Conservation (phyloP, 192 early-diverging fungal species). For the Coemansia sp. region DNA sequence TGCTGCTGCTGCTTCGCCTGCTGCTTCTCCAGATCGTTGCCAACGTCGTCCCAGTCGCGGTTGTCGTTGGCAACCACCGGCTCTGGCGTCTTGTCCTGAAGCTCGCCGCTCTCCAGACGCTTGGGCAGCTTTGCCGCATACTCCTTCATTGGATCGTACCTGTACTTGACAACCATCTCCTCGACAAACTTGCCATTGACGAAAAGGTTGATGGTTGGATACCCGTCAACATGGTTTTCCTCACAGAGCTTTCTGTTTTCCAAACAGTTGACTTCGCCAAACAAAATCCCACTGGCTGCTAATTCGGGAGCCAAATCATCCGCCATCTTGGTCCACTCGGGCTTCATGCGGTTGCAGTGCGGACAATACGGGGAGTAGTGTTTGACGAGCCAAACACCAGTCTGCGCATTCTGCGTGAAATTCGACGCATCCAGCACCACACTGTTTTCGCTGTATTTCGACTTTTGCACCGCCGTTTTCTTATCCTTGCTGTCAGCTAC, state of each 20-base stretch:
- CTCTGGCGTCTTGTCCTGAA: conserved; percentile 24
- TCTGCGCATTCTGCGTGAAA: conserved; percentile 56
- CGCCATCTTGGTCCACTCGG: conserved; percentile 73
- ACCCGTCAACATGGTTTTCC: conserved; percentile 59
- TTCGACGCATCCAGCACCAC: conserved; percentile 51
- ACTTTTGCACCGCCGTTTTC: not conserved
- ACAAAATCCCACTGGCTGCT: conserved; percentile 52
- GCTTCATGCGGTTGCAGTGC: conserved; percentile 82
- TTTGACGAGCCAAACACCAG: conserved; percentile 79
- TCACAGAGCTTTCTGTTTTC: conserved; percentile 65
- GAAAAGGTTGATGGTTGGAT: conserved; percentile 66
- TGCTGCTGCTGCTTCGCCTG: conserved; percentile 7
- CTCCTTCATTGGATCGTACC: conserved; percentile 32
- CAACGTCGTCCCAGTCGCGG: conserved; percentile 39
- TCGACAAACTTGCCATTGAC: conserved; percentile 39
- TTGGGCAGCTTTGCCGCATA: conserved; percentile 46
- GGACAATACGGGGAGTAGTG: conserved; percentile 88
- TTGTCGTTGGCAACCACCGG: conserved; percentile 42
- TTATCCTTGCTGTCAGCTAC: not conserved
- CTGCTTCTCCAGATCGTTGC: conserved; percentile 15
- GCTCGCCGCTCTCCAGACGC: conserved; percentile 30
- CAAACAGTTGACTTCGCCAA: conserved; percentile 72
- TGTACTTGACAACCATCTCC: conserved; percentile 40
- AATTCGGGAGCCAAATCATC: conserved; percentile 42
- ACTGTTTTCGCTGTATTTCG: conserved; percentile 41